These are phyloP conservation scores for Cyclotella baltica DNA, from an alignment of 108 stramenopile genomes.

Conservation along the genomic window DNA sequence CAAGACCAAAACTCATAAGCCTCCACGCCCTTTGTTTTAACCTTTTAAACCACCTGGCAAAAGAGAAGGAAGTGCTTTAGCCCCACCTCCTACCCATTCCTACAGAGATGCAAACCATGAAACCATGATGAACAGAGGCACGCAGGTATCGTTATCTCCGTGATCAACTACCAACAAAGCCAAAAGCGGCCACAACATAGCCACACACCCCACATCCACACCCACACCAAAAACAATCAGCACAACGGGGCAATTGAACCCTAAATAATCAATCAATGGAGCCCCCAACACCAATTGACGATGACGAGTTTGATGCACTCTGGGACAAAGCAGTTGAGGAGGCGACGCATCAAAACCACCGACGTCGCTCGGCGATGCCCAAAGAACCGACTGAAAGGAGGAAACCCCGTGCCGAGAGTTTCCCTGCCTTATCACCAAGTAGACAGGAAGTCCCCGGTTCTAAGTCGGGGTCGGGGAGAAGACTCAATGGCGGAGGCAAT, in stretches of 20 bases:
- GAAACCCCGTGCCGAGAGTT: background rate
- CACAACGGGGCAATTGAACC: no score
- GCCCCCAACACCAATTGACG: conserved; percentile 6
- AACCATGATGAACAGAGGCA: no score
- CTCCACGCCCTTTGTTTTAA: no score
- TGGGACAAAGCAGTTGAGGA: conserved; percentile 29
- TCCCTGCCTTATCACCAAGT: background rate
- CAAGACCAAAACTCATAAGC: no score
- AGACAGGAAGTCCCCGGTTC: background rate
- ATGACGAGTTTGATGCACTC: conserved; percentile 26
- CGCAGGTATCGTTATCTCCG: no score
- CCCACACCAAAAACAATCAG: background rate
- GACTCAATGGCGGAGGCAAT: background rate
- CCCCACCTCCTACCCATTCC: no score
- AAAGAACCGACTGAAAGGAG: conserved; percentile 5
- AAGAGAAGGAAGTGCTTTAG: no score
- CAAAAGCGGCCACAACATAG: no score
- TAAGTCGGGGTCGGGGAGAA: background rate
- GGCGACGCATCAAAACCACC: background rate
- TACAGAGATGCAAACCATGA: no score
- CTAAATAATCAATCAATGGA: conserved; percentile 4
- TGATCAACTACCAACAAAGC: no score
- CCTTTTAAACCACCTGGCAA: no score
- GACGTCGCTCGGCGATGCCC: background rate
- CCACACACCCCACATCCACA: no score